Base-by-base conservation (phyloP, 129 eudicot species). In the Flaveria bidentis region DNA sequence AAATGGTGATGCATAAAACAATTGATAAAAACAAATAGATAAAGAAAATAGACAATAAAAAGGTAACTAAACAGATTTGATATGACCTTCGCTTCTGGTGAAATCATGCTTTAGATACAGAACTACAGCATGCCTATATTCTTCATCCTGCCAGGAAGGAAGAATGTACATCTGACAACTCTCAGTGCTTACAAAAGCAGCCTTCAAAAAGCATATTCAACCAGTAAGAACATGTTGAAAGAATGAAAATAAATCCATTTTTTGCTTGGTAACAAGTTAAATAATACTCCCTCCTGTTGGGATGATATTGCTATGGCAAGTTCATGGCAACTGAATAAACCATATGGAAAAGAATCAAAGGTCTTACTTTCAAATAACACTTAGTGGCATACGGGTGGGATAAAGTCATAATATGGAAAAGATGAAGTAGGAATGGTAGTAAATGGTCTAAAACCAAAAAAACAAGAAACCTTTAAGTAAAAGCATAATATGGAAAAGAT, bases 181-280 rank as follows among this genome's bases (percentile, higher is more conserved):
- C 26, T 79, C 84, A 66, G 64, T 72, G 64, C 71, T 58, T 71
- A 68, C 89, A 44, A 69, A 47, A 77, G 92, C 96, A 83, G 80
- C 87, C 96, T 90, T 78, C 79, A 85, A 76, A 36, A 71, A 46
- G 17, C 45, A 69, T 65, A 42, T 52, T 25, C 18, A n/a, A 67
- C 17, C n/a, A 16, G 56, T 25, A 41, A 51, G 49, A 46, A 26
- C 44, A 62, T 30, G 18, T 26, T 62, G 1, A 25, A 62, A 26
- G n/a, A 23, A 10, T 23, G n/a, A 23, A 52, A 22, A 58, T 58
- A 28, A 3, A 28, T 12, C 42, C 44, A 28, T 28, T 0, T 13
- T 62, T 62, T 62, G 10, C 67, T 62, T 13, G n/a, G 5, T 22
- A 58, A 58, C 15, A 6, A 58, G 11, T 4, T 23, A 11, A 23